phyloP scores from a whole-genome alignment of 305 asterid genomes.

The Nicotiana rustica region DNA sequence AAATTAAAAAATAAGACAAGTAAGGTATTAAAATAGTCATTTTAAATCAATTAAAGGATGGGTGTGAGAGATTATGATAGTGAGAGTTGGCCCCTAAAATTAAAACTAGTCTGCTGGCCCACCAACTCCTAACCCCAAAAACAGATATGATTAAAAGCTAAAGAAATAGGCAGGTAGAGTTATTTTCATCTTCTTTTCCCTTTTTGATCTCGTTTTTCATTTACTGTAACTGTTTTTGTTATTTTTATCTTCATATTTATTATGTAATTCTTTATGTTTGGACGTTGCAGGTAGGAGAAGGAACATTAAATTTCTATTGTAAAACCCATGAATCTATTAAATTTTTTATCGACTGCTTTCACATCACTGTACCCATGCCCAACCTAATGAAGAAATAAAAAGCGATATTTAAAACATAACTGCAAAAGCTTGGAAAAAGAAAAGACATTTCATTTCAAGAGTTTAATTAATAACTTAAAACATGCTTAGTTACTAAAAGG shows the following conservation, averaged over 20 bases:
- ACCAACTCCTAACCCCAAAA: constrained; percentile 18
- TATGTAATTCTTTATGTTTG: constrained; percentile 18
- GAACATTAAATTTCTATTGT: constrained; percentile 31
- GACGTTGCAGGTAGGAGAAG: constrained; percentile 32
- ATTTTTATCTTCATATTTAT: neutral
- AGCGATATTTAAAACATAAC: neutral
- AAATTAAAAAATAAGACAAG: too few species aligned
- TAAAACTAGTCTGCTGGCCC: constrained; percentile 34
- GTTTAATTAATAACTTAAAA: neutral
- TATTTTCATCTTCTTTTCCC: neutral
- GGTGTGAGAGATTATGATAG: constrained; percentile 23
- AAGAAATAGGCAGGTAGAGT: neutral
- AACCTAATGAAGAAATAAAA: neutral
- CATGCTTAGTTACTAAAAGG: too few species aligned
- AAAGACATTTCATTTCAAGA: neutral
- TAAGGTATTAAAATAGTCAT: too few species aligned
- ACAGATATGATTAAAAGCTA: constrained; percentile 23
- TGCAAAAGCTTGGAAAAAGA: neutral
- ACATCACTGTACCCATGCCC: neutral
- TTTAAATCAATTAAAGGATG: too few species aligned
- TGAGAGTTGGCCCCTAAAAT: constrained; percentile 43
- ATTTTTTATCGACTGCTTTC: neutral
- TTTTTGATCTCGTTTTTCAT: neutral
- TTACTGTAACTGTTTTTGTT: neutral
- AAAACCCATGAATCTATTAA: constrained; percentile 36